Base-by-base conservation (phyloP, 2,329 filamentous ascomycete species). In the Fusarium verticillioides region DNA sequence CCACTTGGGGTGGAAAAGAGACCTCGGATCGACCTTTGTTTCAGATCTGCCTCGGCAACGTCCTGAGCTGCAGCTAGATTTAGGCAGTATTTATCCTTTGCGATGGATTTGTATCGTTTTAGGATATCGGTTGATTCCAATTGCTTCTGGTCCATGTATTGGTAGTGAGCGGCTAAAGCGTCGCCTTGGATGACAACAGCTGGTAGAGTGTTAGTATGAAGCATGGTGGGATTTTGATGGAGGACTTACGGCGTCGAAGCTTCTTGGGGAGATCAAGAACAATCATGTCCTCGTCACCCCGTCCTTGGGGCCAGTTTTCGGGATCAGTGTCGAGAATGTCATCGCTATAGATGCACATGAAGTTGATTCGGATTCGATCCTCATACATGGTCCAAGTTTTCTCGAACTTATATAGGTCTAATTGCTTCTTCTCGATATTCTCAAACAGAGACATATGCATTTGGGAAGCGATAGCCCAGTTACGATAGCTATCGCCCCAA, bases 381-480 rank as follows among this genome's bases (percentile, higher is more conserved):
- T 50, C 57, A 7, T 71, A 63, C 72, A 75, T 75, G 9, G 32
- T 40, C 73, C 73, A 75, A 5, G 66, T 56, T 9, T 61, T 75
- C 4, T 73, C 50, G 15, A 75, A 75, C 8, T 37, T 73, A 23
- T 75, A 75, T 2, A 75, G n/a, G 30, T 73, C 52, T 15, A 75
- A n/a, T 6, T 63, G 42, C 15, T 75, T 43, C 16, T 65, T 68
- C 36, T 75, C 73, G 3, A 75, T 73, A 3, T 75, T 75, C 16
- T 75, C 73, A n/a, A 75, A 63, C 7, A 75, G 21, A 2, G 73
- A 75, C 52, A 73, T 73, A 11, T 75, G 73, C 69, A 73, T 65
- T 32, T 75, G 73, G 1, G 73, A 47, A n/a, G 60, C 69, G 7
- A 75, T 75, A 13, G 72, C 59, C 73, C 73, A 75, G 18, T 47